Conservation (phyloP, 202 grass and related monocot species). For the Tripidium arundinaceum region DNA sequence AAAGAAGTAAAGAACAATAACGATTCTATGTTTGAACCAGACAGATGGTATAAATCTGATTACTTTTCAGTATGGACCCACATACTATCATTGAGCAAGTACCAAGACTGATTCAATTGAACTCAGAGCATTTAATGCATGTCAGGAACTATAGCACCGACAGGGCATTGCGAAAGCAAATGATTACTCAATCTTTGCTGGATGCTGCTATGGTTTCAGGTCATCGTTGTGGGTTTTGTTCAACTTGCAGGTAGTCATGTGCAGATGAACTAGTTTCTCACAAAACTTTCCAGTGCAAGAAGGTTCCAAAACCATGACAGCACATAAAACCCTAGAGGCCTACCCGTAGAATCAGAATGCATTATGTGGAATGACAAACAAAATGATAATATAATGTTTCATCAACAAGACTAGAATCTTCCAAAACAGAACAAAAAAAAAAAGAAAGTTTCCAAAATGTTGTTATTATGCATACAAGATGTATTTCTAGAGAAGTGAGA, state of each 20-base stretch:
- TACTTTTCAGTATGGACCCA: neutral
- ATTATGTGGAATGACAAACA: neutral
- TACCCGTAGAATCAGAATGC: neutral
- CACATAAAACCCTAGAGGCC: neutral
- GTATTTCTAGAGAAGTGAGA: neutral
- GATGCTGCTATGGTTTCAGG: neutral
- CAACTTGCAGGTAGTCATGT: neutral
- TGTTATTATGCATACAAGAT: neutral
- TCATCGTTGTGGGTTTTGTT: neutral
- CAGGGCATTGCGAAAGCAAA: neutral
- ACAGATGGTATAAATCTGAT: neutral
- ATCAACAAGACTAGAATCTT: neutral
- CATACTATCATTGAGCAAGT: neutral
- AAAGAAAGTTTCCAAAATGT: neutral
- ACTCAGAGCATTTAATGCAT: neutral
- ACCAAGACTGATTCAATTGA: neutral
- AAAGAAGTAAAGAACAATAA: neutral
- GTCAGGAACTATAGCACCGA: neutral
- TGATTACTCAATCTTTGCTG: neutral
- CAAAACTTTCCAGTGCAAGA: neutral
- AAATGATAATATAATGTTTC: neutral
- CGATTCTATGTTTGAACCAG: conserved; percentile 15
- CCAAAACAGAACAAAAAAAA: neutral
- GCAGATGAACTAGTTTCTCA: neutral
- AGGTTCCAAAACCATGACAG: neutral